Conservation (phyloP, 139 green algal genomes). For the Desmodesmus armatus region DNA sequence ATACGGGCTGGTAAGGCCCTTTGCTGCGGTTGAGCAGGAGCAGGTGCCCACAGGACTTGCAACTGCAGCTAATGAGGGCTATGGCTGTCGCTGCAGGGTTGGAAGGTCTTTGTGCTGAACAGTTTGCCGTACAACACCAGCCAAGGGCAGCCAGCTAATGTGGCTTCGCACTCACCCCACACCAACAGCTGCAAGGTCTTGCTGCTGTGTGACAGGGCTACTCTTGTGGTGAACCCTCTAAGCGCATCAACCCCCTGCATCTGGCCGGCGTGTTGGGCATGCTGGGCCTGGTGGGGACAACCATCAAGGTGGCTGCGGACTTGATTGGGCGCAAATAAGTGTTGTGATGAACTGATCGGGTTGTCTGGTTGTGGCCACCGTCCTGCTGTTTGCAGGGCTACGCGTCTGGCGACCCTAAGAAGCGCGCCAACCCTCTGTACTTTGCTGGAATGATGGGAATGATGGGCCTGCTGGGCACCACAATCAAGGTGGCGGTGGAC, state of each 20-base stretch:
- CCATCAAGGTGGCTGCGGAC: conserved; percentile 39
- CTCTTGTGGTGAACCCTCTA: conserved; percentile 55
- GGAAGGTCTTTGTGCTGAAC: too few relatives aligned
- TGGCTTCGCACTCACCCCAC: too few relatives aligned
- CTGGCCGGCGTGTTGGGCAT: conserved; percentile 53
- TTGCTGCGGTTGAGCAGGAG: too few relatives aligned
- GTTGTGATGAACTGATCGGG: too few relatives aligned
- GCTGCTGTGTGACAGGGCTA: conserved; percentile 58
- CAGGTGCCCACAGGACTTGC: too few relatives aligned
- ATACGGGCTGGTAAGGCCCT: too few relatives aligned
- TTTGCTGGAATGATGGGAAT: conserved; percentile 54
- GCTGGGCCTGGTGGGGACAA: conserved; percentile 43
- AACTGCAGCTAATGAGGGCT: too few relatives aligned
- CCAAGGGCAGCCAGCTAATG: too few relatives aligned
- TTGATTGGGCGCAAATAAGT: too few relatives aligned
- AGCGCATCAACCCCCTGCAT: conserved; percentile 45
- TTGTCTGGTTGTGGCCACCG: too few relatives aligned
- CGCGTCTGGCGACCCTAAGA: conserved; percentile 55
- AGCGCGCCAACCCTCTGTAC: conserved; percentile 44
- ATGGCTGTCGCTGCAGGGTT: too few relatives aligned
- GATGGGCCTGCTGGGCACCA: conserved; percentile 44
- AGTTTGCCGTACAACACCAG: too few relatives aligned
- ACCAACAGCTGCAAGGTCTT: neutral
- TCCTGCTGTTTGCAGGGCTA: conserved; percentile 66
- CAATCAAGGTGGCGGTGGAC: conserved; percentile 39